phyloP scores from a whole-genome alignment of 1,139 yeast genomes.

The Yamadazyma sp. region DNA sequence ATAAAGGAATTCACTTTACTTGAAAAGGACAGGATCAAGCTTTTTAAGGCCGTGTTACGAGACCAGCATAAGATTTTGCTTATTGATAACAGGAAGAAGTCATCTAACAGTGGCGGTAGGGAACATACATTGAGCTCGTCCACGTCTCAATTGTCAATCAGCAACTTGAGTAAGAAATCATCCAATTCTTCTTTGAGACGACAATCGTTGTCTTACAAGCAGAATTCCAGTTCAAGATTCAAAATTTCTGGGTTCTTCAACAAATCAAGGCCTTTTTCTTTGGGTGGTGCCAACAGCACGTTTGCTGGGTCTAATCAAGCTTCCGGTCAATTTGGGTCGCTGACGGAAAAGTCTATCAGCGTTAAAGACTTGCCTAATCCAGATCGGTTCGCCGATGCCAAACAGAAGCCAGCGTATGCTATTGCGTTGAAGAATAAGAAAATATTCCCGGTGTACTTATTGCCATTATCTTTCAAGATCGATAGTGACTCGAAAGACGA shows the following conservation, averaged over 20 bases:
- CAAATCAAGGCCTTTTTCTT: conserved; percentile 36
- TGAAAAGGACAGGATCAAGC: conserved; percentile 27
- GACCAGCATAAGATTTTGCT: conserved; percentile 37
- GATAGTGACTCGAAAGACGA: conserved; percentile 46
- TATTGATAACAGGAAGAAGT: conserved; percentile 37
- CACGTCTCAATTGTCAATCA: conserved; percentile 6
- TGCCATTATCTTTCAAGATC: conserved; percentile 61
- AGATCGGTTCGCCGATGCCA: conserved; percentile 36
- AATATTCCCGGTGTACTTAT: conserved; percentile 54
- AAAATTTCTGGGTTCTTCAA: conserved; percentile 45
- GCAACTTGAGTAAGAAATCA: conserved; percentile 28
- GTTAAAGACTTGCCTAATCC: conserved; percentile 63
- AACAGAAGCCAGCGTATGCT: conserved; percentile 57
- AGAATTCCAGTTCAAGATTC: conserved; percentile 38
- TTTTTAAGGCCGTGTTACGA: conserved; percentile 33
- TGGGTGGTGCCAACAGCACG: conserved; percentile 14
- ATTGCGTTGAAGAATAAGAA: conserved; percentile 54
- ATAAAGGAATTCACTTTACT: conserved; percentile 26
- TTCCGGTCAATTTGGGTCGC: conserved; percentile 9
- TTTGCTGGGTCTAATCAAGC: background rate
- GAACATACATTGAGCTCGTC: conserved; percentile 2
- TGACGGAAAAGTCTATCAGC: conserved; percentile 51
- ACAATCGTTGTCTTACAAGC: conserved; percentile 44
- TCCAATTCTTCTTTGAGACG: conserved; percentile 37
- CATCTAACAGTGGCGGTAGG: conserved; percentile 18